These are phyloP conservation scores for Babesia sp. DNA, from an alignment of 169 alveolate species.

Conservation along the genomic window DNA sequence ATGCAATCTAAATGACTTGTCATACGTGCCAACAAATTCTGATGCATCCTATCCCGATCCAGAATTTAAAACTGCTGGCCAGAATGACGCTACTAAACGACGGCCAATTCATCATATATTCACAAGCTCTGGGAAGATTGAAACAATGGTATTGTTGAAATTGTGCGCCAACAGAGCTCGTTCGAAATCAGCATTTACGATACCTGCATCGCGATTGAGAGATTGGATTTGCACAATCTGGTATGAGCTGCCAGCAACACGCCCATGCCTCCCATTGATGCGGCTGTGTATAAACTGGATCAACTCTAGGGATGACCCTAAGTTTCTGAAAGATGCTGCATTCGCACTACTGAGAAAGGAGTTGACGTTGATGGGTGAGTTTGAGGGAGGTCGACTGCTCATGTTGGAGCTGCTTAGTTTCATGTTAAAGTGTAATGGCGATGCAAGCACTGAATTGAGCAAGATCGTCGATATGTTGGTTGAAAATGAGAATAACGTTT, in stretches of 20 bases:
- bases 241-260: conserved; percentile 63
- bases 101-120: not conserved
- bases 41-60: not conserved
- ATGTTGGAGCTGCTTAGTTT: conserved; percentile 42
- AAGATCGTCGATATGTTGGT: conserved; percentile 33
- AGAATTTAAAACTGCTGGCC: not conserved
- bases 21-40: not conserved
- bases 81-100: not conserved
- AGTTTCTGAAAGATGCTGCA: conserved; percentile 51
- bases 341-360: conserved; percentile 44
- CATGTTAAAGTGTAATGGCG: conserved; percentile 30
- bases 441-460: conserved; percentile 31
- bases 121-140: conserved; percentile 44
- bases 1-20: not conserved
- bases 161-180: conserved; percentile 53
- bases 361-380: conserved; percentile 17
- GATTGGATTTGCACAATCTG: conserved; percentile 63
- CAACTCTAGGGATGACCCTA: conserved; percentile 46
- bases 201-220: conserved; percentile 53
- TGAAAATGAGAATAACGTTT: conserved; percentile 7
- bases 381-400: conserved; percentile 39
- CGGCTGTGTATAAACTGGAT: conserved; percentile 61
- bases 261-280: conserved; percentile 40
- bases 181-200: conserved; percentile 20
- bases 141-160: conserved; percentile 41